A percentile compares a stretch with the other conserved stretches of the same genome.
Conservation (phyloP, 805 yeast species). For the Starmerella sirachaensis region DNA sequence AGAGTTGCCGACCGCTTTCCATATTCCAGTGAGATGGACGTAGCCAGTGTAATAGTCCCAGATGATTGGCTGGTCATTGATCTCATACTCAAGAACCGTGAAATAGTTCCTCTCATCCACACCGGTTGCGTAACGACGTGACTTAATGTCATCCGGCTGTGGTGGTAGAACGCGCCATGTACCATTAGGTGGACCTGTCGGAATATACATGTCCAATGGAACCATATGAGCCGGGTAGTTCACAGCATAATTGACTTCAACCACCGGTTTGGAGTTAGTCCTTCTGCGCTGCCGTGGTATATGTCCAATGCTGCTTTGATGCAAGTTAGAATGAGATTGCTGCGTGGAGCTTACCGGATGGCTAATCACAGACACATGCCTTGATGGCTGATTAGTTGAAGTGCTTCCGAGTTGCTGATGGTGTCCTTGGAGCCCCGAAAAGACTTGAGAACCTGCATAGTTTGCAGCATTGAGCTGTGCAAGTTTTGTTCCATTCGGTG, state of each 20-base stretch:
- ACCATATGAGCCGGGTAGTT: constrained; percentile 24
- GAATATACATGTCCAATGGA: constrained; percentile 15
- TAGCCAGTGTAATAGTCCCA: constrained; percentile 81
- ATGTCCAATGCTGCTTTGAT: neutral
- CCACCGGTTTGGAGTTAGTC: neutral
- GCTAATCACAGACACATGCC: no score
- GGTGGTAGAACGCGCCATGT: constrained; percentile 13
- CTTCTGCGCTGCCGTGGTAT: neutral
- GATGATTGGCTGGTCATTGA: constrained; percentile 62
- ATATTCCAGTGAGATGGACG: constrained; percentile 77
- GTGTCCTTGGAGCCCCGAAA: no score
- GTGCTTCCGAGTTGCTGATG: no score
- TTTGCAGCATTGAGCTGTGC: no score
- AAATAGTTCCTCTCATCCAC: constrained; percentile 59
- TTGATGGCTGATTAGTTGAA: no score
- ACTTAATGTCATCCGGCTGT: constrained; percentile 14
- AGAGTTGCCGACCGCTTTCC: constrained; percentile 61
- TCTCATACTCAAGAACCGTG: constrained; percentile 58
- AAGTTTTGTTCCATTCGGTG: no score
- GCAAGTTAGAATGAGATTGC: no score
- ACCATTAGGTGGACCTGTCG: constrained; percentile 13
- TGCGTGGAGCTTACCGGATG: no score
- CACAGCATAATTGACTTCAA: constrained; percentile 19
- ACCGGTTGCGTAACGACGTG: constrained; percentile 48
- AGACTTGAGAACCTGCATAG: no score